A percentile compares a stretch with the other conserved stretches of the same genome.
These are phyloP conservation scores for Tolypocladium sp. DNA, from an alignment of 2,329 filamentous ascomycete species.

Conservation along the genomic window DNA sequence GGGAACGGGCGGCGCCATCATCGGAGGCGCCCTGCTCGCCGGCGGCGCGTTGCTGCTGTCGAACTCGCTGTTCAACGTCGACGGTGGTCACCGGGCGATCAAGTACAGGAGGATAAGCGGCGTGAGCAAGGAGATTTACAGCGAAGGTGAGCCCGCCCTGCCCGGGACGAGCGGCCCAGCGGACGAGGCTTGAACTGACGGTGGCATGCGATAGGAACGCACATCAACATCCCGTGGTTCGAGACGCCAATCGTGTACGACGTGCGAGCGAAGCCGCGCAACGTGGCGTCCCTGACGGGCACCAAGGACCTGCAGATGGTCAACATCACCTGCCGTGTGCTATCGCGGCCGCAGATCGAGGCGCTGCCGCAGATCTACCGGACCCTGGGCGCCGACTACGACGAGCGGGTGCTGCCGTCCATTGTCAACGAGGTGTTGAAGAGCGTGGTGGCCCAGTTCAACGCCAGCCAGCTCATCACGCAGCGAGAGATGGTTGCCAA, in stretches of 20 bases:
- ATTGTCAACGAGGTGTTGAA: conserved; percentile 99
- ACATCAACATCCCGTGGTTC: conserved; percentile 91
- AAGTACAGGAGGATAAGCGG: conserved; percentile 91
- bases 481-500: conserved; percentile 94
- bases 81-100: conserved; percentile 97
- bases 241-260: conserved; percentile 96
- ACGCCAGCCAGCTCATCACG: conserved; percentile 94
- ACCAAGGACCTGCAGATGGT: conserved; percentile 99
- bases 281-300: conserved; percentile 91
- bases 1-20: conserved; percentile 28
- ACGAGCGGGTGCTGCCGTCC: conserved; percentile 90
- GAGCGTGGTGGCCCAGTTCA: conserved; percentile 98
- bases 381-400: conserved; percentile 90
- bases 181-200: conserved; percentile 5
- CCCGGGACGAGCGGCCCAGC: background rate
- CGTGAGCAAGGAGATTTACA: conserved; percentile 94
- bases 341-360: conserved; percentile 79
- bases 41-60: conserved; percentile 43
- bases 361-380: conserved; percentile 95
- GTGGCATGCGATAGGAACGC: conserved; percentile 56
- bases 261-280: conserved; percentile 93
- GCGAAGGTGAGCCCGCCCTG: conserved; percentile 57
- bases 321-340: conserved; percentile 99
- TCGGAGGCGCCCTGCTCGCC: conserved; percentile 32
- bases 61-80: conserved; percentile 69